Evolutionary conservation across 2,329 filamentous ascomycete genomes (phyloP).

Genomic region (Colletotrichum sansevieriae): DNA sequence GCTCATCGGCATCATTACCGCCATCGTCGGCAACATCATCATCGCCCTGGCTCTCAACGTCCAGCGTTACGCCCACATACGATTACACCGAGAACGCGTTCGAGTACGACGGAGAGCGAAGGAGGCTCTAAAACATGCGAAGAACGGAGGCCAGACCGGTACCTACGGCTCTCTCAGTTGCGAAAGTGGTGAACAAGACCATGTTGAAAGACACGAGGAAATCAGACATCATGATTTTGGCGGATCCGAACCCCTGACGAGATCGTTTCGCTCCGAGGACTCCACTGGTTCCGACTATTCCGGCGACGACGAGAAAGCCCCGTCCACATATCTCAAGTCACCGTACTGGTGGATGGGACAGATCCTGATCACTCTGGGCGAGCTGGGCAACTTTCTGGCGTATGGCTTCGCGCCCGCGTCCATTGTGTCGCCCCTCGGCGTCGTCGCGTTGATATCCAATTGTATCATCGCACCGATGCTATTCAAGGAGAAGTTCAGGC

Average conservation of each 20-base stretch:
- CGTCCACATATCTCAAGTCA: constrained; percentile 85
- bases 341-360: constrained; percentile 98
- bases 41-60: constrained; percentile 97
- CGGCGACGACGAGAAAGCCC: constrained; percentile 51
- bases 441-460: constrained; percentile 97
- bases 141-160: constrained; percentile 47
- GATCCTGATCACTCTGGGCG: constrained; percentile 90
- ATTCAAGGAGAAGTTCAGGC: constrained; percentile 90
- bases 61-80: constrained; percentile 94
- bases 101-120: constrained; percentile 68
- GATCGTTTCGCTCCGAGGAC: constrained; percentile 62
- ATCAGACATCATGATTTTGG: constrained; percentile 49
- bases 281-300: constrained; percentile 55
- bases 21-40: constrained; percentile 91
- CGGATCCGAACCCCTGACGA: constrained; percentile 66
- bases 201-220: constrained; percentile 14
- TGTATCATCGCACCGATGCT: constrained; percentile 96
- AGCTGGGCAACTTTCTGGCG: constrained; percentile 95
- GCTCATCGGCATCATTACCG: constrained; percentile 92
- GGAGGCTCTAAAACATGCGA: constrained; percentile 63
- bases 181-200: constrained; percentile 22
- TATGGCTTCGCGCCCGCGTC: constrained; percentile 98
- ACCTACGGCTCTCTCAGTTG: constrained; percentile 52
- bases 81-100: constrained; percentile 78
- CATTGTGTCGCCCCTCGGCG: constrained; percentile 94